Percentiles rank a stretch among this genome's conserved stretches.
Evolutionary conservation across 1,139 yeast species (phyloP).

Genomic region (Candida tropicalis): DNA sequence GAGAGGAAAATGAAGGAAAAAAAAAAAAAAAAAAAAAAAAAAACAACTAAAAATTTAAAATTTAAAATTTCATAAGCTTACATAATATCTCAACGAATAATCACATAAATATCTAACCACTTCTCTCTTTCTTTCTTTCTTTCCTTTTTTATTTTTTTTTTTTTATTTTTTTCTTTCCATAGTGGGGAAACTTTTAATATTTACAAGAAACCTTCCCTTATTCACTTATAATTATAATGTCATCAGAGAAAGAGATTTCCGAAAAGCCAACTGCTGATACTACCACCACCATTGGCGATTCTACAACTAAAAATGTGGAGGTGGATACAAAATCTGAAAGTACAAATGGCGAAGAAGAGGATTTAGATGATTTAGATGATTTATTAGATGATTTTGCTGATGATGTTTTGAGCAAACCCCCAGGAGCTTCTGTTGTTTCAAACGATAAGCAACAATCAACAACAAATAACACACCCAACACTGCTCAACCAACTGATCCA

Average conservation of each 20-base stretch:
- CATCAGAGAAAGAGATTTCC: background rate
- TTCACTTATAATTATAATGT: background rate
- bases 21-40: too few species aligned
- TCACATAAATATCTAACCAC: background rate
- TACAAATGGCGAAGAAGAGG: constrained; percentile 42
- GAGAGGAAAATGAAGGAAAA: too few species aligned
- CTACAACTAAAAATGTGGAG: background rate
- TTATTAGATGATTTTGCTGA: constrained; percentile 77
- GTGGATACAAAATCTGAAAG: background rate
- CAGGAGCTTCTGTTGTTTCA: constrained; percentile 42
- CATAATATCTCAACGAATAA: too few species aligned
- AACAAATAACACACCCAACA: constrained; percentile 8
- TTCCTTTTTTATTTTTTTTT: too few species aligned
- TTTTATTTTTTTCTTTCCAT: background rate
- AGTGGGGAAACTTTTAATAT: background rate
- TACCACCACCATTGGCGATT: background rate
- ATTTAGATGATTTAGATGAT: constrained; percentile 75
- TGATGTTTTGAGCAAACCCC: constrained; percentile 67
- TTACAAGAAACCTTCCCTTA: too few species aligned
- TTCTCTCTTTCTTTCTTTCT: background rate
- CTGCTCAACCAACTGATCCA: constrained; percentile 23
- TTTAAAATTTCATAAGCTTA: constrained; percentile 11
- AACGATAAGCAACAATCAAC: constrained; percentile 15
- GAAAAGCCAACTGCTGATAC: background rate
- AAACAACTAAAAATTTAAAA: too few species aligned